These are phyloP conservation scores for Talinum fruticosum DNA, from an alignment of 148 eudicot species.

Conservation along the genomic window DNA sequence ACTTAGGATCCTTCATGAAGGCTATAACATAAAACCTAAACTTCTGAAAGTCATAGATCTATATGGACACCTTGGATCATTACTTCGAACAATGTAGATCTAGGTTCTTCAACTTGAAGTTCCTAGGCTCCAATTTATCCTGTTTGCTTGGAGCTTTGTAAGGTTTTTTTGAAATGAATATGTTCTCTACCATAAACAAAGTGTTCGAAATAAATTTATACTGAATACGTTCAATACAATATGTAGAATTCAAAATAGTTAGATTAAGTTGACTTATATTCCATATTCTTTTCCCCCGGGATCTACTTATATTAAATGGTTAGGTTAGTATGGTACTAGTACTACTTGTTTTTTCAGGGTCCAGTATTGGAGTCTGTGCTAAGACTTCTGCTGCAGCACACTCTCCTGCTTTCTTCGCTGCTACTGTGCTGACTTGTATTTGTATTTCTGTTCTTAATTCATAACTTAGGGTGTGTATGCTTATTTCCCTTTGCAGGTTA, in stretches of 20 bases:
- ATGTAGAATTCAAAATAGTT: too few relatives aligned
- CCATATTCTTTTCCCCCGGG: too few relatives aligned
- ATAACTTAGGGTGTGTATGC: not conserved
- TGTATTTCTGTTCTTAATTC: not conserved
- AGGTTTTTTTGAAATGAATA: not conserved
- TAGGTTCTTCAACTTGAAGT: not conserved
- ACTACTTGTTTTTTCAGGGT: not conserved
- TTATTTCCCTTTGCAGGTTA: slow-evolving; percentile 47
- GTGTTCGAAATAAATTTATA: not conserved
- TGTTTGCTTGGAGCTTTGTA: not conserved
- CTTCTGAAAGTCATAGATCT: not conserved
- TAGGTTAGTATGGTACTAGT: too few relatives aligned
- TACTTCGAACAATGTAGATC: too few relatives aligned
- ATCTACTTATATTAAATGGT: too few relatives aligned
- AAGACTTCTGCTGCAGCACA: not conserved
- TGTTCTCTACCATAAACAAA: not conserved
- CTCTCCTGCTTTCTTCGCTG: not conserved
- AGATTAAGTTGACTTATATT: too few relatives aligned
- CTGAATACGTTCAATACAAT: too few relatives aligned
- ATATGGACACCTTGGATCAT: not conserved
- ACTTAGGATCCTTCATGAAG: not conserved
- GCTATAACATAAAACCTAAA: not conserved
- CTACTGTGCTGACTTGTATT: not conserved
- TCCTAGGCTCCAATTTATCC: not conserved
- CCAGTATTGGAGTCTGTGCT: not conserved